Conservation (phyloP, 192 early-diverging fungal species). For the Coemansia sp. region DNA sequence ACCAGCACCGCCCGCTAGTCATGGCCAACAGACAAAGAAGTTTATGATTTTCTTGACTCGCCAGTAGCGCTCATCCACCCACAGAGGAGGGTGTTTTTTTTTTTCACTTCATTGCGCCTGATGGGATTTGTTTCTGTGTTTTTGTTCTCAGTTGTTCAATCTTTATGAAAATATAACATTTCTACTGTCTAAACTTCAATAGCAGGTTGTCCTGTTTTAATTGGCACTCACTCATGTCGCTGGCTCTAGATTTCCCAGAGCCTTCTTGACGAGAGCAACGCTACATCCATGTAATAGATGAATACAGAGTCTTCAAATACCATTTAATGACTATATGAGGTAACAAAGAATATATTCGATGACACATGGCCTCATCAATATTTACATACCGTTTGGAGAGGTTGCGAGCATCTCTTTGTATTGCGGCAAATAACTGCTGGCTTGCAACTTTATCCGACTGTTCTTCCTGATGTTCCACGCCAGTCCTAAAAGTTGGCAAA, state of each 20-base stretch:
- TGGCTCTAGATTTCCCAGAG: conserved; percentile 3
- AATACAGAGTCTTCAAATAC: not conserved
- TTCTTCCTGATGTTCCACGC: not conserved
- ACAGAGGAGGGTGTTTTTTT: not conserved
- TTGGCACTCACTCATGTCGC: no score
- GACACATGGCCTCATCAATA: no score
- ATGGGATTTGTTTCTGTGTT: no score
- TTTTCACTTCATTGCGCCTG: no score
- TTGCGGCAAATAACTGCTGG: conserved; percentile 16
- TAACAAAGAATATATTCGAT: no score
- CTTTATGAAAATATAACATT: not conserved
- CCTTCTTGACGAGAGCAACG: conserved; percentile 13
- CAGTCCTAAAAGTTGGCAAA: not conserved
- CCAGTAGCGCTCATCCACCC: not conserved
- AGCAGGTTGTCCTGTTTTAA: not conserved
- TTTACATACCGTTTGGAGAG: conserved; percentile 29
- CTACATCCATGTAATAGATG: not conserved
- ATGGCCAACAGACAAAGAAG: conserved; percentile 11
- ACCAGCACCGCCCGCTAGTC: not conserved
- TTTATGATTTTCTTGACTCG: conserved; percentile 38
- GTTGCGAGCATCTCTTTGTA: conserved; percentile 35
- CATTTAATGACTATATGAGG: not conserved
- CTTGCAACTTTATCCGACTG: no score
- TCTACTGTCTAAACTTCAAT: not conserved
- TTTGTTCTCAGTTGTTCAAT: no score